Evolutionary conservation across 2,329 filamentous ascomycete species (phyloP), one percentile per base, ranked within the genome.

Genomic region (Fonsecaea multimorphosa): DNA sequence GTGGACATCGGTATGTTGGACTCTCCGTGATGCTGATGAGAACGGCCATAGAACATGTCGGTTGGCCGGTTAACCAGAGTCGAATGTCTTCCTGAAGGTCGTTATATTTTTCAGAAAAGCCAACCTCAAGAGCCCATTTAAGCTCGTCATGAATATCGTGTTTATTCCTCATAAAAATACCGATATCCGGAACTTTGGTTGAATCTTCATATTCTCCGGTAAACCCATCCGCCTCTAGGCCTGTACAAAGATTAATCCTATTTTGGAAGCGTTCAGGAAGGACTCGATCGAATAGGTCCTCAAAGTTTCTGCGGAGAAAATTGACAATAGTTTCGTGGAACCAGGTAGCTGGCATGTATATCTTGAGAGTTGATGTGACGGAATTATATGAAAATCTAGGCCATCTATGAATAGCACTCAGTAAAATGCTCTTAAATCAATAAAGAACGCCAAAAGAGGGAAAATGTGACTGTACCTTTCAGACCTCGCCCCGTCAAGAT

Each of bases 121-220:
- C 58, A 38, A 61, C 36, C 58, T 61, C 58, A 27, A 61, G 44
- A 12, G 19, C 31, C 58, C 44, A 53, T 53, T 53, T 53, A 51
- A 40, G 44, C 19, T 61, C 46, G 38, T 29, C 24, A 19, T 53
- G 1, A 19, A 5, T 7, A 44, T 6, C 11, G 19, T 52, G 2
- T 8, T 52, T 16, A 2, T 27, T 53, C 22, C 6, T 7, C 3
- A 57, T 22, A 27, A 8, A 36, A 24, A 57, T 16, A 16, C n/a
- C 54, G 34, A 57, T 11, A 38, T 57, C 54, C 6, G 54, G 32
- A 16, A 57, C 16, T 57, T 57, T 57, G 1, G 2, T 16, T n/a
- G 54, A 57, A 57, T 9, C 54, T 57, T 29, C 5, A 40, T 27
- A 27, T 27, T 40, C 19, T 24, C 3, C 22, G 8, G 16, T 1